phyloP scores from a whole-genome alignment of 2,329 filamentous ascomycete genomes.

The Sarocladium brachiariae region DNA sequence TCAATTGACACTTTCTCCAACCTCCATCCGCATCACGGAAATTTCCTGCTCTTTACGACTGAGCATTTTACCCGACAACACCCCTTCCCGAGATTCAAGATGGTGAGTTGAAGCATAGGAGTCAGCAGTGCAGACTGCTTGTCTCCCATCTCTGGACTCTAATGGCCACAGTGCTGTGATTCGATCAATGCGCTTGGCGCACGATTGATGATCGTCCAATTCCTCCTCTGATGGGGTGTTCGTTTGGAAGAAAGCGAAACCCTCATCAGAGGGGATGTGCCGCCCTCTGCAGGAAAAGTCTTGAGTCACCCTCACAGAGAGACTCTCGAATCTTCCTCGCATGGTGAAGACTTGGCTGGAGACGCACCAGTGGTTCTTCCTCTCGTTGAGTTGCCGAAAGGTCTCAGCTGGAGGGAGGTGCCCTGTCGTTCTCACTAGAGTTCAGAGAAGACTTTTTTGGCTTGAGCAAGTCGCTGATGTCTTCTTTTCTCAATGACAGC shows the following conservation, averaged over 20 bases:
- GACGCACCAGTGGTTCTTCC: conserved; percentile 24
- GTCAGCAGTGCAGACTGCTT: conserved; percentile 4
- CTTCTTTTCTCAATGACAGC: conserved; percentile 99
- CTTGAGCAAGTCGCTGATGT: conserved; percentile 83
- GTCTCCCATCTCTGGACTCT: conserved; percentile 23
- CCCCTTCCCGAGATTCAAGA: conserved; percentile 27
- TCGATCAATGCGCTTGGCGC: conserved; percentile 24
- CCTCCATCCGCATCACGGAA: conserved; percentile 20
- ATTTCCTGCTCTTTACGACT: conserved; percentile 17
- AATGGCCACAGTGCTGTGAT: conserved; percentile 30
- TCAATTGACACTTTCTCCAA: conserved; percentile 17
- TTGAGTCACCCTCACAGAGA: conserved; percentile 15
- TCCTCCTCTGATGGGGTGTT: background rate
- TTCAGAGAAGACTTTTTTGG: conserved; percentile 76
- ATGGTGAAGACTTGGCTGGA: conserved; percentile 62
- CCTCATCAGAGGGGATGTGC: conserved; percentile 3
- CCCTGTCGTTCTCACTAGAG: conserved; percentile 74
- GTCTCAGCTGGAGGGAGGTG: conserved; percentile 26
- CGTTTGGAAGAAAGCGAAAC: background rate
- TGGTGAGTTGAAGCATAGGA: conserved; percentile 30
- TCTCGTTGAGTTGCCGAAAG: conserved; percentile 42
- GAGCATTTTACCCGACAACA: conserved; percentile 24
- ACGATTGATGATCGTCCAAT: conserved; percentile 21
- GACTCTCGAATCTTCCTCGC: conserved; percentile 12
- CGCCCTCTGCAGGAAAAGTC: conserved; percentile 2